These are phyloP conservation scores for Pseudomassariella vexata DNA, from an alignment of 2,329 filamentous ascomycete genomes.

Conservation along the genomic window DNA sequence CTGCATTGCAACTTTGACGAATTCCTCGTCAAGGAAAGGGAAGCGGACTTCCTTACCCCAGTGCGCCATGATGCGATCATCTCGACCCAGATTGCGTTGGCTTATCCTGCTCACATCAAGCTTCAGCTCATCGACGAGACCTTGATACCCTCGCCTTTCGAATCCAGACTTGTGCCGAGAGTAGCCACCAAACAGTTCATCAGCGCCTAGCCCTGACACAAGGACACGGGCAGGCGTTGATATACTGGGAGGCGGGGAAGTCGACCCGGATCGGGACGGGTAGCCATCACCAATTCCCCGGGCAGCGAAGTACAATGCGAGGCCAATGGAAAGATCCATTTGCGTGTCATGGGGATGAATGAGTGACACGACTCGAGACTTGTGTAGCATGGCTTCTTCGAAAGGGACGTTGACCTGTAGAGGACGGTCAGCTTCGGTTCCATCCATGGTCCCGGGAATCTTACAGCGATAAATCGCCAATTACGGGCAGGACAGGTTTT, in stretches of 20 bases:
- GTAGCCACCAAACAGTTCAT: constrained; percentile 95
- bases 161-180: constrained; percentile 77
- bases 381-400: constrained; percentile 63
- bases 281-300: constrained; percentile 57
- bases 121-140: constrained; percentile 74
- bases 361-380: constrained; percentile 63
- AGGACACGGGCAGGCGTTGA: constrained; percentile 73
- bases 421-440: constrained; percentile 1
- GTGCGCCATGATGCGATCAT: constrained; percentile 84
- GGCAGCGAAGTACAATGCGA: constrained; percentile 91
- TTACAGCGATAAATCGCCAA: constrained; percentile 78
- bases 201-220: constrained; percentile 87
- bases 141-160: constrained; percentile 59
- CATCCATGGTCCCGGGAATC: constrained; percentile 14
- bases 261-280: constrained; percentile 17
- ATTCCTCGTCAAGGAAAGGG: constrained; percentile 81
- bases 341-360: constrained; percentile 95
- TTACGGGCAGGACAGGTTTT: constrained; percentile 60
- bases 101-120: constrained; percentile 82
- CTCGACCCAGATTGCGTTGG: constrained; percentile 88
- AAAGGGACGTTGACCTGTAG: constrained; percentile 74
- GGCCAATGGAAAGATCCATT: constrained; percentile 95
- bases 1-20: constrained; percentile 75
- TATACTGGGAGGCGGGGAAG: constrained; percentile 13
- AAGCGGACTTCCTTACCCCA: constrained; percentile 88